Evolutionary conservation across 805 yeast species (phyloP), one percentile per base, ranked within the genome.

Genomic region (Sugiyamaella valdiviana): DNA sequence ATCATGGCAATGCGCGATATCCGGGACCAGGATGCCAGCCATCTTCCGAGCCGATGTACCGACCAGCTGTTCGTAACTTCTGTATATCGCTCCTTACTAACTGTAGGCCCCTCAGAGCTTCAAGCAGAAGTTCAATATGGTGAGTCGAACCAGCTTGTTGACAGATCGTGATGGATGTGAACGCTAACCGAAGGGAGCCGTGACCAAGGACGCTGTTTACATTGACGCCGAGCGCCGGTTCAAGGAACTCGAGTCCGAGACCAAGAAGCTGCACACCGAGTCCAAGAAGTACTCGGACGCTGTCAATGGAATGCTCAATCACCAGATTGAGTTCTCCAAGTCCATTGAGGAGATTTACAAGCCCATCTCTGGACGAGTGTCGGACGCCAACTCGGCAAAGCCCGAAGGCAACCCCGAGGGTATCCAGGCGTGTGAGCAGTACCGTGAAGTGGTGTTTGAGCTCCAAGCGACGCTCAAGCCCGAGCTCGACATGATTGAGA

Each of bases 401-500:
- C 90, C 90, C 0, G 99, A 93, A 64, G 97, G 95, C 57, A 90
- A 90, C 62, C 97, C 97, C 2, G 95, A 93, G 46, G 99, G 98
- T 58, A 88, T 93, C 56, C 82, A 85, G 61, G 99, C 99, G 0
- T 80, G 95, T 60, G 95, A 85, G 62, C 95, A 85, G 64, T 93
- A 90, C 68, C 75, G 95, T 50, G 95, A 78, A 39, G 83, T 89
- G 48, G 96, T 93, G 35, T 77, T 79, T 44, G 97, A 90, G 52
- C 72, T 93, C 58, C 93, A 90, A 68, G 82, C 79, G 48, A 80
- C 88, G 2, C 72, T 93, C 61, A 84, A 87, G 63, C 99, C 99
- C 0, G 99, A 93, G 65, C 74, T 93, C 64, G 95, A 87, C 58
- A 76, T 93, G 66, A 87, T 93, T 57, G 97, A 93, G 58, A 77